These are phyloP conservation scores for Rosa lucieae DNA, from an alignment of 306 rosid species.

Conservation along the genomic window DNA sequence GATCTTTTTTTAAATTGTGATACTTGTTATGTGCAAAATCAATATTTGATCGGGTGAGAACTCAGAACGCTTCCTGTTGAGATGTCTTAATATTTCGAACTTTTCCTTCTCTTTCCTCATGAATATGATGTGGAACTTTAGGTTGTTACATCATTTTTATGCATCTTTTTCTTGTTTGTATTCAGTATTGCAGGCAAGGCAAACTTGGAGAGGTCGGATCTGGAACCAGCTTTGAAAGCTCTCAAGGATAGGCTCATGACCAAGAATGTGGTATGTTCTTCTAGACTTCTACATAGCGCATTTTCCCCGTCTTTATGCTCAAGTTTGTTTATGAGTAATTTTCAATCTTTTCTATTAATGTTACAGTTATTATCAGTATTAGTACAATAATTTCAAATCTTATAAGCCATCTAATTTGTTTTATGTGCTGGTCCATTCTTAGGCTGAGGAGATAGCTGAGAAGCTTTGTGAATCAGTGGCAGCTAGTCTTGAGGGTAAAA, in stretches of 20 bases:
- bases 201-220: slow-evolving; percentile 90
- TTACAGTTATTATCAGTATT: neutral
- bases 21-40: neutral
- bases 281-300: neutral
- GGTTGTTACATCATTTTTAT: slow-evolving; percentile 12
- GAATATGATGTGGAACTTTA: neutral
- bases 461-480: slow-evolving; percentile 98
- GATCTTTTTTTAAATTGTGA: neutral
- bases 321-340: slow-evolving; percentile 1
- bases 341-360: slow-evolving; percentile 2
- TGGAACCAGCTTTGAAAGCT: slow-evolving; percentile 95
- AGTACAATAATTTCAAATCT: neutral
- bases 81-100: neutral
- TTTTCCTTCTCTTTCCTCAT: neutral
- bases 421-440: slow-evolving; percentile 29
- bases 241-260: slow-evolving; percentile 98
- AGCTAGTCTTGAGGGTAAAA: slow-evolving; percentile 96
- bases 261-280: slow-evolving; percentile 88
- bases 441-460: slow-evolving; percentile 99
- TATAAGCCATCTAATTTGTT: slow-evolving; percentile 20
- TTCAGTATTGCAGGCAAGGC: slow-evolving; percentile 96
- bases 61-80: neutral
- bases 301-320: slow-evolving; percentile 7
- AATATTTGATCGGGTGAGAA: neutral
- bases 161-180: slow-evolving; percentile 13